phyloP scores from a whole-genome alignment of 2,329 filamentous ascomycete genomes.

The Whalleya microplaca region DNA sequence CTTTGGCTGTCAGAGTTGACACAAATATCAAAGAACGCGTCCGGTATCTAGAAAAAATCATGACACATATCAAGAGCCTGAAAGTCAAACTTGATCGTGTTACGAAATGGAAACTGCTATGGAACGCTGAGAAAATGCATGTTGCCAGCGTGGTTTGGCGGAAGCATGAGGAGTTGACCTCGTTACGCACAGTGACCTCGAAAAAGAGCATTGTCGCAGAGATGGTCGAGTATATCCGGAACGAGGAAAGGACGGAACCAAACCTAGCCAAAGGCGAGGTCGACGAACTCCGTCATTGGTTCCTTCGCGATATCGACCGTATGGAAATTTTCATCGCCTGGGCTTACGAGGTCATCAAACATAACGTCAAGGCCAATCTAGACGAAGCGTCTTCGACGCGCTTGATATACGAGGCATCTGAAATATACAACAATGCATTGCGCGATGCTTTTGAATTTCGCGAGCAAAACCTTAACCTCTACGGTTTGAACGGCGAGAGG shows the following conservation, averaged over 20 bases:
- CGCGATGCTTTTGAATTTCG: slow-evolving; percentile 73
- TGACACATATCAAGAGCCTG: slow-evolving; percentile 69
- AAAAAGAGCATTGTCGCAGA: slow-evolving; percentile 74
- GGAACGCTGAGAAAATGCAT: slow-evolving; percentile 87
- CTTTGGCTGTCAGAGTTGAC: slow-evolving; percentile 75
- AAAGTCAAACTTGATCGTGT: slow-evolving; percentile 67
- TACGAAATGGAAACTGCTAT: slow-evolving; percentile 80
- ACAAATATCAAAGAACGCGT: slow-evolving; percentile 77
- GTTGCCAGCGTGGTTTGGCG: slow-evolving; percentile 82
- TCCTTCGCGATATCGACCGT: slow-evolving; percentile 73
- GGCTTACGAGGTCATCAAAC: slow-evolving; percentile 76
- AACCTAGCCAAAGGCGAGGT: slow-evolving; percentile 69
- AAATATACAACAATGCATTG: slow-evolving; percentile 70
- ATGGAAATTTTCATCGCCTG: slow-evolving; percentile 78
- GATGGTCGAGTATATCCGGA: slow-evolving; percentile 75
- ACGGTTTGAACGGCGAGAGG: slow-evolving; percentile 72
- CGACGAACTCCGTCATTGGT: slow-evolving; percentile 84
- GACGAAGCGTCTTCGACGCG: slow-evolving; percentile 59
- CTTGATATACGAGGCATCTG: slow-evolving; percentile 69
- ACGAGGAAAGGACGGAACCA: slow-evolving; percentile 73
- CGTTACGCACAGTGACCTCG: slow-evolving; percentile 59
- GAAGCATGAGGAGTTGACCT: slow-evolving; percentile 71
- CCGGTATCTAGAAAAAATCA: slow-evolving; percentile 75
- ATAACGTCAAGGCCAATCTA: slow-evolving; percentile 65
- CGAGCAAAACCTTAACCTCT: slow-evolving; percentile 66